Evolutionary conservation across 2,329 filamentous ascomycete species (phyloP), one percentile per base, ranked within the genome.

Genomic region (Ciborinia camelliae): DNA sequence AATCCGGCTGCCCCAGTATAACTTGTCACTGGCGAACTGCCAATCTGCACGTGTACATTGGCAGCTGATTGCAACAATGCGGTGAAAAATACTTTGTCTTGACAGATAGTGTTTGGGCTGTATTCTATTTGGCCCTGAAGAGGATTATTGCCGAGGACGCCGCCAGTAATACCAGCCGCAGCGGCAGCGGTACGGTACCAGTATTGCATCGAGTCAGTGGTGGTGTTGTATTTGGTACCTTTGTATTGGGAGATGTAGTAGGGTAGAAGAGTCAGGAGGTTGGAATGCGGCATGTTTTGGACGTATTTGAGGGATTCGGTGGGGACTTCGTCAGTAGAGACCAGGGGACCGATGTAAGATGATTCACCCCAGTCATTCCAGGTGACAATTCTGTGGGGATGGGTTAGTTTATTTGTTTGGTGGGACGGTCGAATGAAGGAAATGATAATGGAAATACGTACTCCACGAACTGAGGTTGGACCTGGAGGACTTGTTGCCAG

Each of bases 361-460:
- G 80, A 76, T 71, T 84, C 82, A 12, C 81, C 82, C 64, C 77
- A 84, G 67, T 85, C 82, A 68, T 84, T 84, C 81, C 72, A 79
- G n/a, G 79, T 80, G 23, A 81, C 72, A 65, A 80, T 78, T 69
- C 72, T 74, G 47, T 47, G 28, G 20, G 23, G 4, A 50, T 52
- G 53, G 28, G 45, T 60, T 47, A 32, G 53, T 62, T 77, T 70
- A 57, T 67, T 53, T 43, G 52, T 35, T 32, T 43, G 32, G 2
- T 1, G 30, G 30, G 4, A 14, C n/a, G 35, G 51, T 50, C 26
- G 63, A 75, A 59, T 71, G 26, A 20, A 28, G 20, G n/a, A 32
- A 30, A 26, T 26, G 7, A 74, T 6, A 62, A 67, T 12, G 68
- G 69, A 4, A 75, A 70, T 75, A 76, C 70, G 32, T 68, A 74